These are phyloP conservation scores for Neofusicoccum ribis DNA, from an alignment of 2,329 filamentous ascomycete genomes.

Conservation along the genomic window DNA sequence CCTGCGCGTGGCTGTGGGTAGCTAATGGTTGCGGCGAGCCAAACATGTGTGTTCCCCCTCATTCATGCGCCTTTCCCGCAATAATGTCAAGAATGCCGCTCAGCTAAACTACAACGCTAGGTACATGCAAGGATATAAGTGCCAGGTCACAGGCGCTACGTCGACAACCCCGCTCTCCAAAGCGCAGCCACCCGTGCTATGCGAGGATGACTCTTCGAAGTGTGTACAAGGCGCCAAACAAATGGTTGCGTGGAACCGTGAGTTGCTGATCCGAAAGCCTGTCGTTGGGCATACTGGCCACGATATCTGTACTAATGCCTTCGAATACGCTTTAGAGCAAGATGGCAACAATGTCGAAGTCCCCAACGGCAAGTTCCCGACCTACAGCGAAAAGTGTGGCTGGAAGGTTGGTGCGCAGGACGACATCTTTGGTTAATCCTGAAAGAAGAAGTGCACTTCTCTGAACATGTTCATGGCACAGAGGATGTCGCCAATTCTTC, in stretches of 20 bases:
- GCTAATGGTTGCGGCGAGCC: conserved; percentile 40
- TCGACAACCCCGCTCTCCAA: conserved; percentile 44
- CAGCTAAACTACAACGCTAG: conserved; percentile 14
- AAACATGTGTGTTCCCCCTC: conserved; percentile 33
- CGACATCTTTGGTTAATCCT: conserved; percentile 26
- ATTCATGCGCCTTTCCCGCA: not conserved
- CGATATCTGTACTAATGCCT: not conserved
- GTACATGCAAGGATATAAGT: conserved; percentile 54
- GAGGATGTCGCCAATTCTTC: too few species aligned
- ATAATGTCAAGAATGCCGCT: not conserved
- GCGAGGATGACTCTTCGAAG: conserved; percentile 41
- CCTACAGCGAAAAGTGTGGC: conserved; percentile 30
- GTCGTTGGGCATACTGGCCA: rapidly evolving
- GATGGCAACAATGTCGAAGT: conserved; percentile 30
- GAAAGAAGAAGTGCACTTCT: too few species aligned
- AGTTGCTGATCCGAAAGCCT: not conserved
- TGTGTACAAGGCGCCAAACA: conserved; percentile 53
- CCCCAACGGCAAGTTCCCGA: conserved; percentile 22
- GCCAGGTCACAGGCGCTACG: conserved; percentile 48
- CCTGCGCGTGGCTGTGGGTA: conserved; percentile 47
- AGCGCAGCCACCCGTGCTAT: conserved; percentile 46
- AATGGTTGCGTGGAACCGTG: conserved; percentile 51
- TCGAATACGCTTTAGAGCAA: conserved; percentile 4
- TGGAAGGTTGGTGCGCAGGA: conserved; percentile 28
- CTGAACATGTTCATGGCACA: too few species aligned